Evolutionary conservation across 192 early-diverging fungal species (phyloP).

Genomic region (Coemansia sp.): DNA sequence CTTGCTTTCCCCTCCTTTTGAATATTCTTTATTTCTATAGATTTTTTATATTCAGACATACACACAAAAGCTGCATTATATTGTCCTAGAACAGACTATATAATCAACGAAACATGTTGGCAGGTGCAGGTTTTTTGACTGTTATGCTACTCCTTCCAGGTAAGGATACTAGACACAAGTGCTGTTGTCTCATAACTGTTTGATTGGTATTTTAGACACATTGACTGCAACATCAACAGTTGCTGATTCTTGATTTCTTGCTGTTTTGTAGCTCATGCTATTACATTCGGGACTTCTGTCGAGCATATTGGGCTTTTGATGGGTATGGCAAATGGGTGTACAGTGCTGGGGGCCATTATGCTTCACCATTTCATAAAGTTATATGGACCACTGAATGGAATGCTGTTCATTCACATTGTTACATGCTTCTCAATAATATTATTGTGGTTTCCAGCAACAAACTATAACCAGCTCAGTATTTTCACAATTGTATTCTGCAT

Average conservation of each 20-base stretch:
- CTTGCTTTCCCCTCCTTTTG: not conserved
- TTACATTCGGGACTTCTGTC: constrained; percentile 37
- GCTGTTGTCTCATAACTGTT: not conserved
- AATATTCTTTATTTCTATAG: not conserved
- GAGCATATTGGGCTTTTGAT: constrained; percentile 51
- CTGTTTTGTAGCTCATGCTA: constrained; percentile 42
- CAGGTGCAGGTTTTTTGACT: constrained; percentile 48
- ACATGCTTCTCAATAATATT: constrained; percentile 24
- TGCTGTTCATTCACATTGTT: constrained; percentile 42
- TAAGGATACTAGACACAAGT: constrained; percentile 12
- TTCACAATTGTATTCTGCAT: constrained; percentile 43
- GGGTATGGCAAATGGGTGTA: constrained; percentile 46
- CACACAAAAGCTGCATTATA: not conserved
- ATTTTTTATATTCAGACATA: not conserved
- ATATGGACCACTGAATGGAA: constrained; percentile 49
- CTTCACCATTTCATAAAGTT: constrained; percentile 50
- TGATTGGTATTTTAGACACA: too few relatives aligned
- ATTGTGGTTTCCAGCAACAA: constrained; percentile 36
- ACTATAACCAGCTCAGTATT: constrained; percentile 33
- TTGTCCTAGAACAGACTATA: not conserved
- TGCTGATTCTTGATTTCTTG: too few relatives aligned
- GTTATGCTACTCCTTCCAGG: constrained; percentile 49
- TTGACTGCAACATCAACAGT: too few relatives aligned
- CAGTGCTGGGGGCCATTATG: constrained; percentile 42
- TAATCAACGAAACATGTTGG: constrained; percentile 31